Percentiles rank a stretch among this genome's conserved stretches.
These are phyloP conservation scores for Chalciporus pseudorubinellus DNA, from an alignment of 768 basidiomycete species.

Conservation along the genomic window DNA sequence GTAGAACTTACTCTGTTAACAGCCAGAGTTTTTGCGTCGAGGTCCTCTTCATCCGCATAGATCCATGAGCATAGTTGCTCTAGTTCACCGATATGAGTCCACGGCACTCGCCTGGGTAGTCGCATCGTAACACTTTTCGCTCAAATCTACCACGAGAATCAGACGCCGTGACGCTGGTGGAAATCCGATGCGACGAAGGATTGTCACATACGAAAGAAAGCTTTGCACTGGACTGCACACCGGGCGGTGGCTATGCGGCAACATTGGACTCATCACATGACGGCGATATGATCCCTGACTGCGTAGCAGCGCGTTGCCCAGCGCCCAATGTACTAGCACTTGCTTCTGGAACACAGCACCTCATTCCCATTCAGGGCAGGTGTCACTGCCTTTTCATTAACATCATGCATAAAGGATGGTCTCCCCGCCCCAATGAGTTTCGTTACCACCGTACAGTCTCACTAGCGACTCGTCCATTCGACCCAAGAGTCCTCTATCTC, in stretches of 20 bases:
- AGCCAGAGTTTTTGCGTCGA: constrained; percentile 53
- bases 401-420: constrained; percentile 18
- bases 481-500: neutral
- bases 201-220: too few species aligned
- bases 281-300: too few species aligned
- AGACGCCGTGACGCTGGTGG: neutral
- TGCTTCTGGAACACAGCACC: too few species aligned
- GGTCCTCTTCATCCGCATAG: constrained; percentile 60
- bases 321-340: too few species aligned
- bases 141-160: neutral
- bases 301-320: too few species aligned
- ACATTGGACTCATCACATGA: too few species aligned
- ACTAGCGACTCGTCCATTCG: neutral
- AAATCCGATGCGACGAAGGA: too few species aligned
- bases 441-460: neutral
- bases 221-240: too few species aligned
- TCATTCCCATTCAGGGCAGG: neutral
- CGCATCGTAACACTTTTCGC: constrained; percentile 42
- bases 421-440: neutral
- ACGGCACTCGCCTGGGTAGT: constrained; percentile 79
- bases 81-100: constrained; percentile 66
- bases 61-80: constrained; percentile 78
- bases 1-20: constrained; percentile 57
- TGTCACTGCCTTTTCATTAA: constrained; percentile 20
- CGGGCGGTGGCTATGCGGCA: too few species aligned